Percentiles rank a stretch among this genome's conserved stretches.
These are phyloP conservation scores for Phaeomoniella chlamydospora DNA, from an alignment of 2,329 filamentous ascomycete genomes.

Conservation along the genomic window DNA sequence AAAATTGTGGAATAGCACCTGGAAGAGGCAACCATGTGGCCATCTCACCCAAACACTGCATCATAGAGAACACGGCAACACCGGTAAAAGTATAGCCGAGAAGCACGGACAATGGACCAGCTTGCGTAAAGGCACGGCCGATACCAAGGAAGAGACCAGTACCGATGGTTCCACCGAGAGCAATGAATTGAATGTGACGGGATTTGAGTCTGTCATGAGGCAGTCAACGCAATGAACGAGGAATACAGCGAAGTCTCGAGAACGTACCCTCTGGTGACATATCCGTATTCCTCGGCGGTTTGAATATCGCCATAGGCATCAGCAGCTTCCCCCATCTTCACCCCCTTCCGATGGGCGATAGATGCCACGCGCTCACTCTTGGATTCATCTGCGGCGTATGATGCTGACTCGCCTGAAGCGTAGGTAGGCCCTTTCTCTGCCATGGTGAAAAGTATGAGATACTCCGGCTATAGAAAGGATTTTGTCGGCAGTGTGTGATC, in stretches of 20 bases:
- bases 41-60: conserved; percentile 32
- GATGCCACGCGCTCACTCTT: neutral
- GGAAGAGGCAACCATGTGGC: conserved; percentile 33
- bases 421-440: neutral
- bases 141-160: conserved; percentile 9
- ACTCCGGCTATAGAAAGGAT: no score
- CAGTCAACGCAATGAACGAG: neutral
- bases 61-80: conserved; percentile 29
- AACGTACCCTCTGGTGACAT: conserved; percentile 28
- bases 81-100: conserved; percentile 13
- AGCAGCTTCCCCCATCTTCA: conserved; percentile 24
- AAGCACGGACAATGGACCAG: conserved; percentile 7
- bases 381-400: neutral
- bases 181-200: conserved; percentile 9
- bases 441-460: no score
- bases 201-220: conserved; percentile 4
- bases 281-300: conserved; percentile 34
- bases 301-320: conserved; percentile 35
- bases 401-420: neutral
- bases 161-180: conserved; percentile 9
- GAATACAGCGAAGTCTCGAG: neutral
- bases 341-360: conserved; percentile 1
- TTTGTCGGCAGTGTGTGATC: no score
- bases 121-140: conserved; percentile 5
- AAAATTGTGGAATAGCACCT: conserved; percentile 33